These are phyloP conservation scores for Ogataea pini DNA, from an alignment of 805 yeast species.

Conservation along the genomic window DNA sequence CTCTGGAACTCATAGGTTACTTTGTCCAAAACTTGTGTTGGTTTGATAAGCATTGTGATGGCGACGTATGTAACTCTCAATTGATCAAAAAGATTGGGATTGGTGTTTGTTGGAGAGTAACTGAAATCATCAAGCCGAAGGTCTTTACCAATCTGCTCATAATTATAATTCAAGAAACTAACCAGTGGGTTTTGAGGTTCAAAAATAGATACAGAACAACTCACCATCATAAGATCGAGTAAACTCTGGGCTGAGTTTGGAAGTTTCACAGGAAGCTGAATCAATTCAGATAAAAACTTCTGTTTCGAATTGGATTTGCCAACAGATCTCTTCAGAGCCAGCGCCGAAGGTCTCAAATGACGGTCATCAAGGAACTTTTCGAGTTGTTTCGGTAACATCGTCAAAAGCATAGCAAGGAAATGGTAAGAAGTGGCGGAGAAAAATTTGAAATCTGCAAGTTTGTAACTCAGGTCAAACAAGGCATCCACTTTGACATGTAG, in stretches of 20 bases:
- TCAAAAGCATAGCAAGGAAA: slow-evolving; percentile 36
- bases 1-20: slow-evolving; percentile 18
- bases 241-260: slow-evolving; percentile 35
- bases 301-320: slow-evolving; percentile 26
- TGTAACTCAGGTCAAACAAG: slow-evolving; percentile 39
- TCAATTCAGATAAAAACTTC: slow-evolving; percentile 29
- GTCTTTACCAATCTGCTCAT: slow-evolving; percentile 27
- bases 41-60: slow-evolving; percentile 25
- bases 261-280: slow-evolving; percentile 22
- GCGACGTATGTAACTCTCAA: slow-evolving; percentile 31
- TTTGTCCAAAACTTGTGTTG: slow-evolving; percentile 18
- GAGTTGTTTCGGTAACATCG: slow-evolving; percentile 36
- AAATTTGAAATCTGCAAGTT: slow-evolving; percentile 32
- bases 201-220: slow-evolving; percentile 30
- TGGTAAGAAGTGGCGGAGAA: slow-evolving; percentile 32
- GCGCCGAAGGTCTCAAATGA: slow-evolving; percentile 23
- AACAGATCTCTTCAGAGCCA: slow-evolving; percentile 28
- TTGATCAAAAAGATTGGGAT: slow-evolving; percentile 19
- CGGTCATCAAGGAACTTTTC: slow-evolving; percentile 29
- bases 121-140: slow-evolving; percentile 33
- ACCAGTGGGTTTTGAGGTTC: slow-evolving; percentile 33
- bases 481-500: slow-evolving; percentile 32
- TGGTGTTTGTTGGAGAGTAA: slow-evolving; percentile 24
- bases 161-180: slow-evolving; percentile 29
- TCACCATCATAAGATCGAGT: slow-evolving; percentile 35